phyloP scores from a whole-genome alignment of 2,329 filamentous ascomycete genomes.

The Rhinocladiella mackenziei region DNA sequence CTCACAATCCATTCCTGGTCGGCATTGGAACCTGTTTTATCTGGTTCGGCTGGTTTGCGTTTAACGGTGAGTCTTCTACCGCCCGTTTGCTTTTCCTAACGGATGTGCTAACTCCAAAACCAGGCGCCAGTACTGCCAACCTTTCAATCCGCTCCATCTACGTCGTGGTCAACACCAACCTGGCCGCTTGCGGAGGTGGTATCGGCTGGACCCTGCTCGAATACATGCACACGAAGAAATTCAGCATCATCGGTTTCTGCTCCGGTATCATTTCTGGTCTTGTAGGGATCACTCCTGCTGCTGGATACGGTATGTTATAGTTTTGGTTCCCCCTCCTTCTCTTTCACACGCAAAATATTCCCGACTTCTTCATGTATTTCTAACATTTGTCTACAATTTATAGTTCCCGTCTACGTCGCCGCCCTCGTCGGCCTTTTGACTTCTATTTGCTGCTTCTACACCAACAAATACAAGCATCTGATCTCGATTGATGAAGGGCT shows the following conservation, averaged over 20 bases:
- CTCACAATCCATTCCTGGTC: constrained; percentile 70
- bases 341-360: constrained; percentile 1
- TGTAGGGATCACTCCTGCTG: constrained; percentile 57
- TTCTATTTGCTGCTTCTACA: constrained; percentile 44
- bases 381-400: neutral
- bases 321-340: neutral
- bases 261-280: constrained; percentile 55
- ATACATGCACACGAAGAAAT: constrained; percentile 47
- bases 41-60: constrained; percentile 71
- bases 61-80: constrained; percentile 63
- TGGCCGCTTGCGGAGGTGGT: constrained; percentile 53
- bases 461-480: constrained; percentile 49
- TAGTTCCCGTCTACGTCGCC: constrained; percentile 38
- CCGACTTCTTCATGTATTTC: neutral
- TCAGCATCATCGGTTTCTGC: constrained; percentile 51
- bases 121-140: constrained; percentile 49
- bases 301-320: constrained; percentile 42
- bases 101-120: neutral
- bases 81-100: neutral
- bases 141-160: constrained; percentile 52
- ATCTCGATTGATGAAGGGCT: constrained; percentile 55
- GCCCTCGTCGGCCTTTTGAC: constrained; percentile 53
- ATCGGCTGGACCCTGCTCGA: constrained; percentile 54
- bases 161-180: constrained; percentile 57
- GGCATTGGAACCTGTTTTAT: constrained; percentile 60